Base-by-base conservation (phyloP, 2,329 filamentous ascomycete genomes). In the Hypoxylon sp. region DNA sequence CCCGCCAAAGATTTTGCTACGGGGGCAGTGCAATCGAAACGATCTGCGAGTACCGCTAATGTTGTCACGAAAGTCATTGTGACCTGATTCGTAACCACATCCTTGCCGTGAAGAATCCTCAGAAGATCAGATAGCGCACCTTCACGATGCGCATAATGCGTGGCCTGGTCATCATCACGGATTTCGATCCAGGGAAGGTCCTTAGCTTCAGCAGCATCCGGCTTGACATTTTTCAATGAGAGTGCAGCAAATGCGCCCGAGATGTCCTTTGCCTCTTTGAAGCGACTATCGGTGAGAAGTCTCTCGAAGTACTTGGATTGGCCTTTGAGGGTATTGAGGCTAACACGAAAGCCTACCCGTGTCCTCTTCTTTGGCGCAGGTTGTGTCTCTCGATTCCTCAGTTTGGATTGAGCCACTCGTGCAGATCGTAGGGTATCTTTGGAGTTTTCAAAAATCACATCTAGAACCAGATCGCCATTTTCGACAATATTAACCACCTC, bases 231-330 rank as follows among this genome's bases (percentile, higher is more conserved):
- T 16, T 70, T 67, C 6, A 77, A 62, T 2, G 72, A 69, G 11
- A 91, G 74, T 3, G 70, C 68, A 4, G 72, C 73, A 31, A 88
- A 78, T 4, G 75, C 72, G 2, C 74, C 73, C 7, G 76, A 69
- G 29, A 91, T 75, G 25, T 76, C 67, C 36, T 76, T 75, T 5
- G 82, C 81, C 71, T 91, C 87, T 44, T 78, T 74, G 66, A 90
- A 89, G 46, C 82, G 75, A 2, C 75, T 75, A 55, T 86, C 81
- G 7, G 82, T 80, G 2, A 91, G 76, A 11, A 91, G 77, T 48
- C 82, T 83, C 46, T 77, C 78, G 67, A 91, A 91, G 69, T 90
- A 91, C 48, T 80, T 81, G 4, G 88, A 91, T 54, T 82, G 77
- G 55, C 75, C 75, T 68, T 78, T 81, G 23, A 91, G 74, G 0